phyloP scores from a whole-genome alignment of 2,329 filamentous ascomycete genomes.

The Chaetomium olivaceum region DNA sequence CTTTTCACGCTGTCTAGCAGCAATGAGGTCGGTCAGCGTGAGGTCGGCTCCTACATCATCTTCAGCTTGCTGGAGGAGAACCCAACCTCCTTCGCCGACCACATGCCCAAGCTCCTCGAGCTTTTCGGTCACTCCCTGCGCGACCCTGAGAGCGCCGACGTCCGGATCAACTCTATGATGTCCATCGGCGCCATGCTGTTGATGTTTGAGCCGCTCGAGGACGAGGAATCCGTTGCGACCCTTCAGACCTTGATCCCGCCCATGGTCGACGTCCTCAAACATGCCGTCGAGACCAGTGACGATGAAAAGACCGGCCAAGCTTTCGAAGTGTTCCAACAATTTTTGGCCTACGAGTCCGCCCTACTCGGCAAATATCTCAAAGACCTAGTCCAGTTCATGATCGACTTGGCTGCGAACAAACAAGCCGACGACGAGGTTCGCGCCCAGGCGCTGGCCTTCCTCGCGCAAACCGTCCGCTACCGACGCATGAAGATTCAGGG shows the following conservation, averaged over 20 bases:
- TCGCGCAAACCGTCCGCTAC: conserved; percentile 89
- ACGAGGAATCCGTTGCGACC: conserved; percentile 68
- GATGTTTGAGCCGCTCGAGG: conserved; percentile 84
- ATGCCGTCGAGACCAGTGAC: conserved; percentile 74
- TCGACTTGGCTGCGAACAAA: conserved; percentile 76
- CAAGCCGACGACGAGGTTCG: conserved; percentile 81
- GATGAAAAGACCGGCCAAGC: conserved; percentile 87
- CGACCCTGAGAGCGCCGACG: conserved; percentile 86
- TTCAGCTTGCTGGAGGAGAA: conserved; percentile 89
- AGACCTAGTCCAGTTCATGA: conserved; percentile 91
- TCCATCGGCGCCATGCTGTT: conserved; percentile 85
- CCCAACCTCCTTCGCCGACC: conserved; percentile 79
- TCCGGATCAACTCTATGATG: conserved; percentile 91
- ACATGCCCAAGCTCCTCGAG: conserved; percentile 75
- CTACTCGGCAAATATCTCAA: conserved; percentile 83
- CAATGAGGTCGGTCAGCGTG: conserved; percentile 73
- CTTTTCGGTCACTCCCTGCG: conserved; percentile 86
- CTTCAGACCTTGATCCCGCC: conserved; percentile 80
- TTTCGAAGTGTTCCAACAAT: conserved; percentile 96
- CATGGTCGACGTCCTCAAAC: conserved; percentile 89
- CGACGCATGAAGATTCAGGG: conserved; percentile 94
- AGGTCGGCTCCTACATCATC: conserved; percentile 90
- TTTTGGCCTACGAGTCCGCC: conserved; percentile 84
- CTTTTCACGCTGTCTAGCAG: conserved; percentile 79
- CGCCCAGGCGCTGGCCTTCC: conserved; percentile 86